Evolutionary conservation across 768 basidiomycete genomes (phyloP).

Genomic region (Piloderma croceum): DNA sequence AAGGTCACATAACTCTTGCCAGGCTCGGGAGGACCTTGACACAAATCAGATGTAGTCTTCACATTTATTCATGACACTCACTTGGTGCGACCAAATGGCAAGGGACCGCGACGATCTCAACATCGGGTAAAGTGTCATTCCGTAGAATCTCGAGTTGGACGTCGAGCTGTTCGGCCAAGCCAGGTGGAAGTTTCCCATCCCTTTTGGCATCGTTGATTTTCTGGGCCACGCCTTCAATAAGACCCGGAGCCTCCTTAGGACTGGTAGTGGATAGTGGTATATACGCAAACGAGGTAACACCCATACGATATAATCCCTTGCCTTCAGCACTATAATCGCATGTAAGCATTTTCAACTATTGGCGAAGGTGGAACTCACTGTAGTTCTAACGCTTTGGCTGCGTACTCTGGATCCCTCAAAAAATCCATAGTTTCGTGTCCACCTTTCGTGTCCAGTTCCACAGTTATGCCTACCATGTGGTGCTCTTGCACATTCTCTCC

Average conservation of each 20-base stretch:
- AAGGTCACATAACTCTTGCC: conserved; percentile 23
- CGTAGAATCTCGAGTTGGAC: conserved; percentile 29
- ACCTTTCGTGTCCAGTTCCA: background rate
- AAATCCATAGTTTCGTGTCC: conserved; percentile 11
- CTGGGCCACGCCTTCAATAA: conserved; percentile 12
- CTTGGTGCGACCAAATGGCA: conserved; percentile 1
- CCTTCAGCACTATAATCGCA: conserved; percentile 16
- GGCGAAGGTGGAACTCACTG: conserved; percentile 13
- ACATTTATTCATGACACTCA: background rate
- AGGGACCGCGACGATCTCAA: conserved; percentile 13
- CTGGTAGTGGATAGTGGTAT: conserved; percentile 18
- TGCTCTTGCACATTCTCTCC: conserved; percentile 47
- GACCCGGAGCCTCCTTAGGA: conserved; percentile 9
- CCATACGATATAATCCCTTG: conserved; percentile 9
- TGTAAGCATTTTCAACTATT: conserved; percentile 18
- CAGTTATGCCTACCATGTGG: conserved; percentile 15
- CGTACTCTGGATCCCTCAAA: conserved; percentile 9
- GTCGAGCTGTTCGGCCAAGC: conserved; percentile 36
- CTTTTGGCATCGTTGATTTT: conserved; percentile 1
- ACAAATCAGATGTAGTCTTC: background rate
- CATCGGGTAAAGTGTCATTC: conserved; percentile 21
- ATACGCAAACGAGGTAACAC: conserved; percentile 25
- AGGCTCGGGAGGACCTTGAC: conserved; percentile 4
- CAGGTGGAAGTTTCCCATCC: conserved; percentile 19
- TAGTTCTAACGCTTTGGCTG: conserved; percentile 10